Evolutionary conservation across 2,329 filamentous ascomycete species (phyloP), one percentile per base, ranked within the genome.

Genomic region (Aspergillus thermomutatus): DNA sequence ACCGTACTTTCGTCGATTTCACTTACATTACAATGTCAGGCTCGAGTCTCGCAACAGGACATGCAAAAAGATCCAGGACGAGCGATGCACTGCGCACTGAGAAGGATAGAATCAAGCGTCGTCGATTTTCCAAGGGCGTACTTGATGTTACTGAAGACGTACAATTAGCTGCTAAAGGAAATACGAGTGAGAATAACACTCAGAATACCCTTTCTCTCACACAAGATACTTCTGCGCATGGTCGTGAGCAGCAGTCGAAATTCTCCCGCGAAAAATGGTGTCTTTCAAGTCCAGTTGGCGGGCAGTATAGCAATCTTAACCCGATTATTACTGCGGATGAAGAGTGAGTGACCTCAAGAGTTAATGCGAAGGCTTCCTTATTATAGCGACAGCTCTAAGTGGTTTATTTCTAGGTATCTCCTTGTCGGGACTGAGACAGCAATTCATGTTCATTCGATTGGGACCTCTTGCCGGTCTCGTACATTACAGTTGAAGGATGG

Each of bases 391-490:
- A 10, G 26, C 31, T 21, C 41, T 46, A 60, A 59, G 59, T 47
- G 60, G 43, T 52, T 21, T 21, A 5, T 23, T 26, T 9, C 23
- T 40, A 91, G 90, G 69, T 83, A 88, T 73, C 72, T 97, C 41
- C 86, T 97, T 56, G 73, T 96, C 55, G 84, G 88, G 31, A 90
- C 91, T 67, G 83, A 87, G 58, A 87, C 84, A 27, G 87, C 88
- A 9, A 80, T 97, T 53, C 89, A 92, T 70, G 82, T 96, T 26
- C 96, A 94, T 74, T 89, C 90, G 1, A 85, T 90, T 28, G 80
- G 84, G 61, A 92, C 91, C 54, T 97, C 94, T 1, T 83, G 95
- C 50, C 83, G 95, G 23, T 80, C 91, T 48, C 87, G 91, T 63
- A 85, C 86, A 55, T 87, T 97, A 50, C 77, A 83, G 11, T 60